Conservation (phyloP, 164 flowering plant genomes). For the Tetrastigma voinierianum region DNA sequence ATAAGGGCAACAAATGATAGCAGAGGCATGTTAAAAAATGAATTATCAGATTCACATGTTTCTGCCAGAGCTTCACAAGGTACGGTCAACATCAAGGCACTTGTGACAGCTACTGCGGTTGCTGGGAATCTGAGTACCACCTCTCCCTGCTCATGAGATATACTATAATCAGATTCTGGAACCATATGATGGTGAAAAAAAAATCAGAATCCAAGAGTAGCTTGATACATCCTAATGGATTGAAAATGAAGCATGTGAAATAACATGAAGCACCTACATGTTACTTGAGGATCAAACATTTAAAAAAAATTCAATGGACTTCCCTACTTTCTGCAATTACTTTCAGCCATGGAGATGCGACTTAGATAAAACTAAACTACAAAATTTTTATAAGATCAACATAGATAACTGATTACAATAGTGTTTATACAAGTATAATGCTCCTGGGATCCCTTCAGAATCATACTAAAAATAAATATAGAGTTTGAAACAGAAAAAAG, state of each 20-base stretch:
- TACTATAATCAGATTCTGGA: conserved; percentile 6
- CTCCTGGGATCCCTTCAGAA: too few relatives aligned
- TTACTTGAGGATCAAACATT: not conserved
- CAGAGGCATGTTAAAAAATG: conserved; percentile 71
- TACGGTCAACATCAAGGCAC: conserved; percentile 45
- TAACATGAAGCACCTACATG: not conserved
- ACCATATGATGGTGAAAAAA: not conserved
- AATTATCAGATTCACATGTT: conserved; percentile 68
- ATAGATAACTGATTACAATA: too few relatives aligned
- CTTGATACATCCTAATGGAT: not conserved
- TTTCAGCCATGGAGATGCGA: not conserved
- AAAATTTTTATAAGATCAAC: too few relatives aligned
- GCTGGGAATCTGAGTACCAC: conserved; percentile 20
- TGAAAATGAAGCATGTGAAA: not conserved
- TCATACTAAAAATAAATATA: too few relatives aligned
- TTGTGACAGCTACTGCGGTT: conserved; percentile 32
- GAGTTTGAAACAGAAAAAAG: too few relatives aligned
- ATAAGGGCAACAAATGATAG: conserved; percentile 69
- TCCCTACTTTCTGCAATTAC: too few relatives aligned
- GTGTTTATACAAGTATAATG: too few relatives aligned
- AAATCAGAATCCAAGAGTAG: not conserved
- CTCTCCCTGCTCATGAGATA: conserved; percentile 32
- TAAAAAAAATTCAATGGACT: not conserved
- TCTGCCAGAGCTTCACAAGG: conserved; percentile 87
- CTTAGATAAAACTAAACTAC: not conserved